These are phyloP conservation scores for Monilinia fructigena DNA, from an alignment of 2,329 filamentous ascomycete genomes.

Conservation along the genomic window DNA sequence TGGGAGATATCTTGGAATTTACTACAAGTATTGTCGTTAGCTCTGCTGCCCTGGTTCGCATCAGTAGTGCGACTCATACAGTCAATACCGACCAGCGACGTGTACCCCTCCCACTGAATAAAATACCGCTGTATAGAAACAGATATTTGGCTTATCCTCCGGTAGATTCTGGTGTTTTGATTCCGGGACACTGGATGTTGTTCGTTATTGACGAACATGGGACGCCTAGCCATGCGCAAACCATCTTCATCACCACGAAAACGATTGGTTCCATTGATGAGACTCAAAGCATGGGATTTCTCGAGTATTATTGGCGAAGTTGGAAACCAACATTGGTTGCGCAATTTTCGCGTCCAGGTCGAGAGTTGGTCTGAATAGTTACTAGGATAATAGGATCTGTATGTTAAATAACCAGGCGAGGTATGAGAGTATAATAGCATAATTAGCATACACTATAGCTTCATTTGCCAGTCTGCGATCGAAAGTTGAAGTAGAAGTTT, in stretches of 20 bases:
- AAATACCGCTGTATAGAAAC: accelerated
- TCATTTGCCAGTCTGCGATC: background rate
- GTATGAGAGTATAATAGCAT: background rate
- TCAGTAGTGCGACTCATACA: constrained; percentile 11
- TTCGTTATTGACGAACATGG: constrained; percentile 16
- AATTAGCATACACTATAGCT: background rate
- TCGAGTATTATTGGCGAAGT: constrained; percentile 12
- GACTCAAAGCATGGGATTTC: background rate
- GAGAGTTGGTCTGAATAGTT: background rate
- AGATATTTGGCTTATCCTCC: background rate
- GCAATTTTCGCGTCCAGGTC: background rate
- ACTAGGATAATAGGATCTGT: too few relatives aligned
- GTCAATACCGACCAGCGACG: constrained; percentile 13
- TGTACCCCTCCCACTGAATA: background rate
- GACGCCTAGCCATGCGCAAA: background rate
- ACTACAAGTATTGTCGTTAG: background rate
- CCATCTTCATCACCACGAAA: constrained; percentile 1
- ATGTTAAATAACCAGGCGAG: background rate
- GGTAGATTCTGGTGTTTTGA: background rate
- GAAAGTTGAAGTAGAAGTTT: background rate
- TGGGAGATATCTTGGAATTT: background rate
- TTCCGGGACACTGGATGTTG: constrained; percentile 16
- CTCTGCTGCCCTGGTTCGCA: constrained; percentile 8
- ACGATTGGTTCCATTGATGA: background rate
- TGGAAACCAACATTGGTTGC: constrained; percentile 3